A percentile compares a stretch with the other conserved stretches of the same genome.
Evolutionary conservation across 345 rosid species (phyloP).

Genomic region (Toxicodendron radicans): DNA sequence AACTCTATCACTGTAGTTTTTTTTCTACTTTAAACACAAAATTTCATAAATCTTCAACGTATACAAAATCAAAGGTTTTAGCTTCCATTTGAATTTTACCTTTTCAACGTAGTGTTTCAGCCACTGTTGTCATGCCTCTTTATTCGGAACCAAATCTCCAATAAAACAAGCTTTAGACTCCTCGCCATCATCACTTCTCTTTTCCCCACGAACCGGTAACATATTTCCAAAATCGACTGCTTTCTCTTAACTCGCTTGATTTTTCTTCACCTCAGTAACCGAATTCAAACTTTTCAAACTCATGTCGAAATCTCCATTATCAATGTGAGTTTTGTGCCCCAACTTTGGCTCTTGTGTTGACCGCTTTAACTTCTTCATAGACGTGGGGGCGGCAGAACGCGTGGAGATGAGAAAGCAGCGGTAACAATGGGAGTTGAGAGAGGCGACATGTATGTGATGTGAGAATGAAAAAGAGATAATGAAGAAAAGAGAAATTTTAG

Average conservation of each 20-base stretch:
- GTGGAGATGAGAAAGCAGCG: too few relatives aligned
- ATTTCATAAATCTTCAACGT: too few relatives aligned
- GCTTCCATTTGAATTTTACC: constrained; percentile 23
- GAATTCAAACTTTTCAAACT: neutral
- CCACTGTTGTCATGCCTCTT: constrained; percentile 53
- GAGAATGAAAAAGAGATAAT: too few relatives aligned
- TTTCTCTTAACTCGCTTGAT: neutral
- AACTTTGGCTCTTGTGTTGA: neutral
- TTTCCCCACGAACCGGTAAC: constrained; percentile 1
- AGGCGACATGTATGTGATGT: too few relatives aligned
- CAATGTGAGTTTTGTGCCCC: neutral
- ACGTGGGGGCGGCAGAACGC: neutral
- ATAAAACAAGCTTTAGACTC: constrained; percentile 30
- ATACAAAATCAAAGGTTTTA: too few relatives aligned
- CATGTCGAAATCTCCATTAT: neutral
- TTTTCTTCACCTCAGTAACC: neutral
- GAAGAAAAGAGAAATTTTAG: too few relatives aligned
- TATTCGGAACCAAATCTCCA: constrained; percentile 32
- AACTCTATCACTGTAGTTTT: too few relatives aligned
- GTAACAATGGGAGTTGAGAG: too few relatives aligned
- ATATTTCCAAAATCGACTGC: neutral
- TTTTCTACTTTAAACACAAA: too few relatives aligned
- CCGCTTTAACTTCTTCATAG: neutral
- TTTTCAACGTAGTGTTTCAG: constrained; percentile 42
- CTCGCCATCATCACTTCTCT: constrained; percentile 7